phyloP scores from a whole-genome alignment of 2,329 filamentous ascomycete species.

The Gyromitra esculenta region DNA sequence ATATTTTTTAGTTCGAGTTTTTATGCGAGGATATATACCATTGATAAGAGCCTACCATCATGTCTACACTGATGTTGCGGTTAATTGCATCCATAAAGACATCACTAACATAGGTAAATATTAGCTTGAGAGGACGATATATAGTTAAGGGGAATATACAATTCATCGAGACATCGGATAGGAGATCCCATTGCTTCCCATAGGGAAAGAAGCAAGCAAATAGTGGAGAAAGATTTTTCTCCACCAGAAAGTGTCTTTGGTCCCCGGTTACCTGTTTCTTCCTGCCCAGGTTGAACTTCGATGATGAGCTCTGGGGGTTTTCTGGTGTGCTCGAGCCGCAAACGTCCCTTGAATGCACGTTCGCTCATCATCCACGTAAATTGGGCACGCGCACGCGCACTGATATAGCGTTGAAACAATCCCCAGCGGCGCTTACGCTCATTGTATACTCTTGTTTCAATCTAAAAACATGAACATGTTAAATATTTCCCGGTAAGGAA shows the following conservation, averaged over 20 bases:
- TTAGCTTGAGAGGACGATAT: slow-evolving; percentile 1
- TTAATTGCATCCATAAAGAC: slow-evolving; percentile 99
- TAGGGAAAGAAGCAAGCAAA: slow-evolving; percentile 88
- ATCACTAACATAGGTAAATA: slow-evolving; percentile 66
- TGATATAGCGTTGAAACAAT: slow-evolving; percentile 83
- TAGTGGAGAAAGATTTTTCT: slow-evolving; percentile 97
- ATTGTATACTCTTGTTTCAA: slow-evolving; percentile 66
- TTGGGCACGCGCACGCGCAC: slow-evolving; percentile 81
- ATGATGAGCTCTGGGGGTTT: slow-evolving; percentile 77
- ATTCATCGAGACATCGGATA: slow-evolving; percentile 93
- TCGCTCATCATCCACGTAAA: slow-evolving; percentile 91
- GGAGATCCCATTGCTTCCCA: slow-evolving; percentile 99
- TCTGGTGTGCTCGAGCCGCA: slow-evolving; percentile 76
- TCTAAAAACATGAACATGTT: slow-evolving; percentile 61
- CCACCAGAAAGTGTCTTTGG: slow-evolving; percentile 94
- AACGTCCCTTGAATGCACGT: slow-evolving; percentile 83
- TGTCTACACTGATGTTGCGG: slow-evolving; percentile 87
- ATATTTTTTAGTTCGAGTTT: slow-evolving; percentile 2
- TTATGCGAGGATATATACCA: not conserved
- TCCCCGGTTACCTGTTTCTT: slow-evolving; percentile 70
- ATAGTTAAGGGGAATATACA: slow-evolving; percentile 63
- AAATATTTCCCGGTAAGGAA: not conserved
- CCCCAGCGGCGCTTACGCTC: slow-evolving; percentile 80
- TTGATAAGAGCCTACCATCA: slow-evolving; percentile 75
- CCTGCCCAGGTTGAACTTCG: slow-evolving; percentile 72